Evolutionary conservation across 1,284 basidiomycete genomes (phyloP), one percentile per base, ranked within the genome.

Genomic region (Pterulicium gracile): DNA sequence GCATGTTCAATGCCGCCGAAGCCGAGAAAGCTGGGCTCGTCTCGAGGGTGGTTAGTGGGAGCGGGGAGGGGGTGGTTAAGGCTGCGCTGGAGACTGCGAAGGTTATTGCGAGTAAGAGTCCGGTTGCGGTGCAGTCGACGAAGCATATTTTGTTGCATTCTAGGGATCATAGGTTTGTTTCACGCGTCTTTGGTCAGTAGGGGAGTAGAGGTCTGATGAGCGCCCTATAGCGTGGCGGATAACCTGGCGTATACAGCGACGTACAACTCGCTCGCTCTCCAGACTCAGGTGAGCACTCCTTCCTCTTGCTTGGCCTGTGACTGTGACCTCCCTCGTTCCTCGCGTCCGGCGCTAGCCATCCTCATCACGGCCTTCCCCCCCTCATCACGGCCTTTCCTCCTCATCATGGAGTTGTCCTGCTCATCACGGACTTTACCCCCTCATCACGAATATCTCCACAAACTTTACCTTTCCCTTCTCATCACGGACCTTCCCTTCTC

Each of bases 61-160:
- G 81, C 0, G 66, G 74, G 24, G 69, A 76, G 0, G 73, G 71
- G 47, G 79, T 81, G 0, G 59, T 79, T 2, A 52, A 56, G 2
- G 79, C 72, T 0, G 87, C 90, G 0, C 50, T 94, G 23, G 70
- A 75, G 24, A 65, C 86, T 4, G 91, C 88, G 0, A 65, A 66
- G 48, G 55, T 69, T 1, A 87, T 95, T 42, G 86, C 88, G 1
- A 50, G 53, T 40, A 94, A 94, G 65, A 86, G 83, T 27, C 92
- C 93, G 0, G 67, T 96, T 0, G 92, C 91, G 0, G 79, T 90
- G 0, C 56, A 75, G 0, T 79, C 84, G 1, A 87, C 89, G n/a
- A 96, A 96, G 68, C 79, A 79, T 50, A 64, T 94, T 2, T 62
- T 85, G 24, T 59, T 67, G 46, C 87, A 93, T 63, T 70, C 87